Percentiles rank a stretch among this genome's conserved stretches.
These are phyloP conservation scores for Fusarium sp. DNA, from an alignment of 2,329 filamentous ascomycete species.

Conservation along the genomic window DNA sequence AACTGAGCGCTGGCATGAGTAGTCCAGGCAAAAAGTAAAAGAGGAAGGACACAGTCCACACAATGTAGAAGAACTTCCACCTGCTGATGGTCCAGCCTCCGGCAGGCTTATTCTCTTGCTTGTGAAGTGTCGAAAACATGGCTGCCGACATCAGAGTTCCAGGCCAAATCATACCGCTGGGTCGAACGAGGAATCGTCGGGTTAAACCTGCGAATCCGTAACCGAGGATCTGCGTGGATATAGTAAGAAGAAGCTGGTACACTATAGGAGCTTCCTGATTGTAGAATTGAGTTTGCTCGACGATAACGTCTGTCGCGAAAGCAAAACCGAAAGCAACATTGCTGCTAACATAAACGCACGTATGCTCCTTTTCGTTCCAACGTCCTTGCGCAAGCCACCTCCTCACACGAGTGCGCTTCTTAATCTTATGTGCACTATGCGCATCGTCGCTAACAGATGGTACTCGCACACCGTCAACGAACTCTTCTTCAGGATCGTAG, in stretches of 20 bases:
- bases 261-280: slow-evolving; percentile 79
- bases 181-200: slow-evolving; percentile 82
- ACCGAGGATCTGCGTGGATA: slow-evolving; percentile 87
- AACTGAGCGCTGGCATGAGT: slow-evolving; percentile 84
- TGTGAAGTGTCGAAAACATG: slow-evolving; percentile 90
- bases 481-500: slow-evolving; percentile 62
- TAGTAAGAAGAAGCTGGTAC: slow-evolving; percentile 84
- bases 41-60: slow-evolving; percentile 76
- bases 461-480: slow-evolving; percentile 60
- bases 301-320: slow-evolving; percentile 89
- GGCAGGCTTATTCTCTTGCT: slow-evolving; percentile 82
- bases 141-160: slow-evolving; percentile 87
- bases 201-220: slow-evolving; percentile 89
- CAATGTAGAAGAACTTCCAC: slow-evolving; percentile 84
- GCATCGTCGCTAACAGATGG: slow-evolving; percentile 33
- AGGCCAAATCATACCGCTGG: slow-evolving; percentile 92
- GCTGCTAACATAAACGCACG: slow-evolving; percentile 88
- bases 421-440: slow-evolving; percentile 34
- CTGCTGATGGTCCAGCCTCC: slow-evolving; percentile 85
- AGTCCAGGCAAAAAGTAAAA: slow-evolving; percentile 90
- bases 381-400: slow-evolving; percentile 82
- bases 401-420: slow-evolving; percentile 61
- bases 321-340: slow-evolving; percentile 92
- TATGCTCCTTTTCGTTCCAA: slow-evolving; percentile 92
- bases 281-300: slow-evolving; percentile 91